Evolutionary conservation across 148 eudicot genomes (phyloP), one percentile per base, ranked within the genome.

Genomic region (Amaranthus hypochondriacus): DNA sequence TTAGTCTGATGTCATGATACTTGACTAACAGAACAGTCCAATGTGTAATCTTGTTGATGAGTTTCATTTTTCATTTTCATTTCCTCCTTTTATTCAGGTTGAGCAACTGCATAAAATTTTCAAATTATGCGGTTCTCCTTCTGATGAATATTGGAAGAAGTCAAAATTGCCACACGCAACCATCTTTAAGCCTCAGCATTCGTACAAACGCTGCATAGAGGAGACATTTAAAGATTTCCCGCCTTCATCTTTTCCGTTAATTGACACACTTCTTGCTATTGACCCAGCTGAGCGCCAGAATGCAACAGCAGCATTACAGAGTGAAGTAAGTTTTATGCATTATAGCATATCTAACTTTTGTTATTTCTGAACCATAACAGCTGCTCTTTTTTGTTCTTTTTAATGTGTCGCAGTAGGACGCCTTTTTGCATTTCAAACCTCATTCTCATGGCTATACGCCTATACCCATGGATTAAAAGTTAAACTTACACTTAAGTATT

Each of bases 71-170:
- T 28, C 39, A 28, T 28, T 28, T 61, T 47, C 44, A 14, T n/a
- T 60, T 71, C 5, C 65, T 67, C 8, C 18, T 62, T 48, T 14
- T 57, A 46, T 73, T 73, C 79, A 87, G 94, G 94, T 92, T 73
- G 97, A 92, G 76, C 97, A 92, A 77, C 87, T 92, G 56, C 97
- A 92, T 81, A 89, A 88, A 72, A 89, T 92, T 58, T 92, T 89
- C 88, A 92, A 89, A 84, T 76, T 91, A 73, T 93, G 98, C 77
- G 98, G 98, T 13, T 93, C 97, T 56, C 98, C 98, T 51, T 87
- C 95, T n/a, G 98, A 93, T 85, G 98, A 93, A 28, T 93, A 93
- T 73, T 93, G 98, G 98, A 89, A 82, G 77, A 88, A 83, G 78
- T 89, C 97, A 65, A 91, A 85, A 84, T 81, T 91, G 73, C 97